Conservation (phyloP, 2,329 filamentous ascomycete genomes). For the Thermochaetoides dissita region DNA sequence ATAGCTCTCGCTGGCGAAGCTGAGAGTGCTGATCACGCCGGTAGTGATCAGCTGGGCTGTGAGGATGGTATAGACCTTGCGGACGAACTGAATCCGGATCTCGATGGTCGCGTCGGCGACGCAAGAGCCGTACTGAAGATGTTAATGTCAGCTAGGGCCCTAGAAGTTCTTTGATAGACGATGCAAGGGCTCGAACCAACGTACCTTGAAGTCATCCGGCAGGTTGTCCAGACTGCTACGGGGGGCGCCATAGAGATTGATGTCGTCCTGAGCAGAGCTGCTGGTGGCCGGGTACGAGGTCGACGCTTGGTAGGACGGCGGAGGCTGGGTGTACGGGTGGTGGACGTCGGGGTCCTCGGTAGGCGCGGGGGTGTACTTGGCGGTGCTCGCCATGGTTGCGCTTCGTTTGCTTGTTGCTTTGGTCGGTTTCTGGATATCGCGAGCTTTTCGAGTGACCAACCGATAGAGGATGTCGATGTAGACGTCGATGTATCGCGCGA, state of each 20-base stretch:
- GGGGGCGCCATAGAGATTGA: constrained; percentile 49
- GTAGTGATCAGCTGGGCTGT: constrained; percentile 88
- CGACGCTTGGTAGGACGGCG: constrained; percentile 42
- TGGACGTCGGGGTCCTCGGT: constrained; percentile 73
- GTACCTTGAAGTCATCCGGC: constrained; percentile 91
- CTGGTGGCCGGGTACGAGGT: constrained; percentile 44
- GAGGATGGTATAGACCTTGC: constrained; percentile 96
- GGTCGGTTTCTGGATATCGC: no score
- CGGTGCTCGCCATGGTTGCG: constrained; percentile 32
- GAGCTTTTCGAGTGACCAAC: no score
- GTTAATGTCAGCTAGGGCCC: background rate
- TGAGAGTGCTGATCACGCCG: constrained; percentile 63
- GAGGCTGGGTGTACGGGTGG: constrained; percentile 54
- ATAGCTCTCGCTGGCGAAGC: constrained; percentile 72
- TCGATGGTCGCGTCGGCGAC: constrained; percentile 89
- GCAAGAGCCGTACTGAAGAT: constrained; percentile 65
- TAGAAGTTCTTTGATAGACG: background rate
- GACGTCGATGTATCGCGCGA: no score
- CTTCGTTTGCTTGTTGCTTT: background rate
- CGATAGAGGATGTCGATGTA: no score
- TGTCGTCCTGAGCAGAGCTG: constrained; percentile 38
- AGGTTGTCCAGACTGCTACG: constrained; percentile 79
- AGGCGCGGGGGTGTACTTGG: constrained; percentile 72
- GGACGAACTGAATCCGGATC: constrained; percentile 91
- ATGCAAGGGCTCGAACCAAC: background rate